A percentile compares a stretch with the other conserved stretches of the same genome.
Evolutionary conservation across 129 eudicot species (phyloP).

Genomic region (carrot (Daucus carota)): DNA sequence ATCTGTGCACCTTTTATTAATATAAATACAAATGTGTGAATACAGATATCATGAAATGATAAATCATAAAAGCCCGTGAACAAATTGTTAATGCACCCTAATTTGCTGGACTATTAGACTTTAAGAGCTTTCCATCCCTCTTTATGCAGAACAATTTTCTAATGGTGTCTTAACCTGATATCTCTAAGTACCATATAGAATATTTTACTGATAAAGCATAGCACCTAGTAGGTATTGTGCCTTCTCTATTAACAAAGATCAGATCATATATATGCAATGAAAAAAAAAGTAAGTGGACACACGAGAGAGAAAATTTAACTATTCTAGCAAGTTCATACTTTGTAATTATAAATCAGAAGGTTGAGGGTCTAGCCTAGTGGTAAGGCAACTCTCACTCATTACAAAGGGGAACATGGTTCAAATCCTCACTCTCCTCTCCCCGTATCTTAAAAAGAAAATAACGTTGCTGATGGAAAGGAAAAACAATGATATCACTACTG

Average conservation of each 20-base stretch:
- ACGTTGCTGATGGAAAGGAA: not conserved
- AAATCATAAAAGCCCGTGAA: too few species aligned
- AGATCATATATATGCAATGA: not conserved
- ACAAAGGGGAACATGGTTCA: not conserved
- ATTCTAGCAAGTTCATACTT: not conserved
- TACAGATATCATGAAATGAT: not conserved
- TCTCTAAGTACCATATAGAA: not conserved
- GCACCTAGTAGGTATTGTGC: not conserved
- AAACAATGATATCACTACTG: not conserved
- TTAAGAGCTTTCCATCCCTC: not conserved
- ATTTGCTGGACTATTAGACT: not conserved
- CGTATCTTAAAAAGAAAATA: too few species aligned
- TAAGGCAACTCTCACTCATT: not conserved
- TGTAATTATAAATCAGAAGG: not conserved
- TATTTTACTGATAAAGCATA: not conserved
- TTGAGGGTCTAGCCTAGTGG: not conserved
- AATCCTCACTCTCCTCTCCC: not conserved
- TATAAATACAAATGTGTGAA: not conserved
- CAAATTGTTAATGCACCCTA: not conserved
- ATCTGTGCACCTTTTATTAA: not conserved
- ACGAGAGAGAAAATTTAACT: not conserved
- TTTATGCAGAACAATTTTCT: not conserved
- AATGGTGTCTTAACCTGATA: not conserved
- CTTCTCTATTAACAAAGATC: not conserved
- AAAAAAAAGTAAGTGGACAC: not conserved